Evolutionary conservation across 352 stramenopile species (phyloP), one percentile per base, ranked within the genome.

Genomic region (Phytophthora sansomeana): DNA sequence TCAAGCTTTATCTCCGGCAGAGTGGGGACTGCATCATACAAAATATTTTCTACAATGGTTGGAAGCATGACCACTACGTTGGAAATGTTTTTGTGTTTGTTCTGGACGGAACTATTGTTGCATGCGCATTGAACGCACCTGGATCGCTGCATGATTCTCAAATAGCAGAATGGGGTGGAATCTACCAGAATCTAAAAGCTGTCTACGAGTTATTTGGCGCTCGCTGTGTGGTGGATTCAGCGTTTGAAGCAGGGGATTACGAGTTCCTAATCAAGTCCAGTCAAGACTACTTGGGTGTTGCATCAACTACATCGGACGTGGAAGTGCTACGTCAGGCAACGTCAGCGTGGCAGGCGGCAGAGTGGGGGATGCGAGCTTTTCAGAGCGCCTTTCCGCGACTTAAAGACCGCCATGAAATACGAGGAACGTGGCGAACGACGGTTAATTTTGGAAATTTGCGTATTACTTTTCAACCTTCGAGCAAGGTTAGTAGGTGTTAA

Each of bases 21-120:
- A 16, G 6, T n/a, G 11, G 11, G 3, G 8, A 11, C n/a, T 16
- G 6, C 11, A 13, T 11, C n/a, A 72, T 68, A 21, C 62, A 85
- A 41, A 71, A 65, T 19, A 52, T 44, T 36, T 79, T 71, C 50
- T 78, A 75, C 61, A 81, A 84, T 49, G 69, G 68, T 11, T 83
- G 72, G 58, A 78, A 29, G 1, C 63, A 74, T 61, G 72, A 73
- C 36, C 69, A 80, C 28, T 80, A 74, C 44, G 53, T 78, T 9
- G 67, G 52, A 13, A 68, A 29, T 38, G 47, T 85, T 3, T 52
- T 85, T 38, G 58, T 55, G 11, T 76, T 85, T 30, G 51, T 47
- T 21, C 72, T 69, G 13, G 63, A 77, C 54, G 56, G 65, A 8
- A 63, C 56, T 32, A 67, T 77, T 58, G 50, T 69, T 43, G 75